Conservation (phyloP, 371 early-diverging fungal genomes). For the Blakeslea trispora region DNA sequence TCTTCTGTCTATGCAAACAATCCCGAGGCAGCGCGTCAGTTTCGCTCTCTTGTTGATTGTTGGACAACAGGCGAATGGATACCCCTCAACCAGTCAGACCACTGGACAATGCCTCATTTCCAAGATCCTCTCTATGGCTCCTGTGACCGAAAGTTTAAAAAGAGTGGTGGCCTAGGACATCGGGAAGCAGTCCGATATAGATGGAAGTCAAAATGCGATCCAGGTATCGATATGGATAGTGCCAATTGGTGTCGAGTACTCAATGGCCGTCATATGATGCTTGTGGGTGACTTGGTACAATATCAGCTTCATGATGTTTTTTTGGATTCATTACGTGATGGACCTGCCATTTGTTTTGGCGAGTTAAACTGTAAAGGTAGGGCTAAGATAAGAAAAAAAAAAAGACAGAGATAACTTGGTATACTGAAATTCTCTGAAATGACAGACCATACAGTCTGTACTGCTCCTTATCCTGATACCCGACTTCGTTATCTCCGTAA, state of each 20-base stretch:
- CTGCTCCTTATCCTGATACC: constrained; percentile 22
- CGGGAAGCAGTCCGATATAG: constrained; percentile 30
- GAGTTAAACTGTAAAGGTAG: constrained; percentile 60
- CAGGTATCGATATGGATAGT: constrained; percentile 10
- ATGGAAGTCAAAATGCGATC: constrained; percentile 29
- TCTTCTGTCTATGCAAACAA: constrained; percentile 8
- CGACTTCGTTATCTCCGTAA: constrained; percentile 54
- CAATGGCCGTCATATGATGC: constrained; percentile 37
- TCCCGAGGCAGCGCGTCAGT: constrained; percentile 4
- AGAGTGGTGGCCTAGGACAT: constrained; percentile 8
- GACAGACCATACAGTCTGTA: constrained; percentile 48
- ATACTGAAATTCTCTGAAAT: too few relatives aligned
- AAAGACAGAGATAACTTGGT: too few relatives aligned
- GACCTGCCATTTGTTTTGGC: constrained; percentile 56
- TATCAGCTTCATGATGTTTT: constrained; percentile 60
- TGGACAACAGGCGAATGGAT: constrained; percentile 35
- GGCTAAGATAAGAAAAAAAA: too few relatives aligned
- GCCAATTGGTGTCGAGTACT: constrained; percentile 39
- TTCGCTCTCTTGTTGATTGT: constrained; percentile 30
- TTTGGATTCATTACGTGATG: constrained; percentile 49
- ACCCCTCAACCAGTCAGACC: background rate
- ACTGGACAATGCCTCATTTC: constrained; percentile 31
- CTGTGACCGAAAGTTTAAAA: constrained; percentile 36
- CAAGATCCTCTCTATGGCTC: constrained; percentile 46
- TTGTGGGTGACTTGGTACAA: constrained; percentile 60